A percentile compares a stretch with the other conserved stretches of the same genome.
These are phyloP conservation scores for Rhizopogon vulgaris DNA, from an alignment of 768 basidiomycete species.

Conservation along the genomic window DNA sequence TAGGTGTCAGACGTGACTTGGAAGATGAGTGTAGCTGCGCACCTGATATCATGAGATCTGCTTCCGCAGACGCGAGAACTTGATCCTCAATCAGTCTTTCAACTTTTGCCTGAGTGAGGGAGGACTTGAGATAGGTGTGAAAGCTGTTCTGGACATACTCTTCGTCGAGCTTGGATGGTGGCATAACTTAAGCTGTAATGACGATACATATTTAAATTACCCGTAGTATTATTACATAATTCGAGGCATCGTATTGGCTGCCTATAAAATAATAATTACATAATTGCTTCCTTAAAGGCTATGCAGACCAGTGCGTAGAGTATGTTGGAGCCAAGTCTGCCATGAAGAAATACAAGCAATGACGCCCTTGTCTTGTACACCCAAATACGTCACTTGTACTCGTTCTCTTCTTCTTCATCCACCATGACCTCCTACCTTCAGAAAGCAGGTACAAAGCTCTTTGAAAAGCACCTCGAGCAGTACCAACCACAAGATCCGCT, in stretches of 20 bases:
- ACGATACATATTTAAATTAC: no score
- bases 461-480: slow-evolving; percentile 55
- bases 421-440: slow-evolving; percentile 24
- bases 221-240: no score
- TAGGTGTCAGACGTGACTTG: background rate
- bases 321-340: background rate
- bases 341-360: background rate
- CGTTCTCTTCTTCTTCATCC: background rate
- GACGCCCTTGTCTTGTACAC: background rate
- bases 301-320: background rate
- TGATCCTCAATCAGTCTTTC: slow-evolving; percentile 71
- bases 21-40: slow-evolving; percentile 10
- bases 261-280: no score
- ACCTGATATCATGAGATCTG: slow-evolving; percentile 85
- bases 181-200: background rate
- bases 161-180: slow-evolving; percentile 43
- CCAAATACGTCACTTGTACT: background rate
- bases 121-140: slow-evolving; percentile 76
- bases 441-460: slow-evolving; percentile 53
- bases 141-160: slow-evolving; percentile 70
- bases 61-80: slow-evolving; percentile 69
- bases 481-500: slow-evolving; percentile 71
- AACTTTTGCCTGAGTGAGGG: slow-evolving; percentile 69
- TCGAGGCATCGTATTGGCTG: no score
- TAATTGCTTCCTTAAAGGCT: no score